Conservation (phyloP, 768 basidiomycete species). For the Suillus occidentalis region DNA sequence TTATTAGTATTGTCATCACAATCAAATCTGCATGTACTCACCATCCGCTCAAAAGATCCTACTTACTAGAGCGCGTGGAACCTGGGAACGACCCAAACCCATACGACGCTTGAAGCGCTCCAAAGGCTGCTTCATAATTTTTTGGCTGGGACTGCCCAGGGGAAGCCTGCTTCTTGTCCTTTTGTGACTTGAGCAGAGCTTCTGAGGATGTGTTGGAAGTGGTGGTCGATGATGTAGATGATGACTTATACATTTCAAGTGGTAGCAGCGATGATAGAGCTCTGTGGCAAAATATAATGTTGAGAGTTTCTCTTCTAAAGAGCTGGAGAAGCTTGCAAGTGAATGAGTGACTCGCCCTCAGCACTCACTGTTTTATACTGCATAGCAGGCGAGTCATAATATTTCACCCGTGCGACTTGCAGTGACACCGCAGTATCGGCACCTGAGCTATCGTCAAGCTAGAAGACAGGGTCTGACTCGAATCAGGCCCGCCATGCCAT, state of each 20-base stretch:
- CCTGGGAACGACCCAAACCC: neutral
- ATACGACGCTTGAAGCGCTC: slow-evolving; percentile 5
- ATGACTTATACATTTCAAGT: slow-evolving; percentile 1
- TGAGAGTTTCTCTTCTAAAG: neutral
- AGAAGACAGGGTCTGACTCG: neutral
- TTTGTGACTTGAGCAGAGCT: neutral
- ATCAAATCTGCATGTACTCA: neutral
- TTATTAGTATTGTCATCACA: neutral
- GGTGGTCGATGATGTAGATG: neutral
- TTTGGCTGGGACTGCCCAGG: slow-evolving; percentile 1
- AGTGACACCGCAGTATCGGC: neutral
- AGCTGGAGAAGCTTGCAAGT: neutral
- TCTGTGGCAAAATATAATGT: neutral
- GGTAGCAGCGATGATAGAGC: neutral
- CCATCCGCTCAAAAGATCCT: neutral
- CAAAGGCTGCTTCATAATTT: slow-evolving; percentile 8
- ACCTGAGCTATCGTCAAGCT: neutral
- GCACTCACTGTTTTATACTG: neutral
- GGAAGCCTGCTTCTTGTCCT: slow-evolving; percentile 1
- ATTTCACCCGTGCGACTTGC: neutral
- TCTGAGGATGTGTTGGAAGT: neutral
- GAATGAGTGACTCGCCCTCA: neutral
- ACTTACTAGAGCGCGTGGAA: slow-evolving; percentile 1
- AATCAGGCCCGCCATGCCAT: neutral
- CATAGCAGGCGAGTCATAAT: neutral